Percentiles rank a stretch among this genome's conserved stretches.
Conservation (phyloP, 345 rosid species). For the Rubroshorea leprosula region DNA sequence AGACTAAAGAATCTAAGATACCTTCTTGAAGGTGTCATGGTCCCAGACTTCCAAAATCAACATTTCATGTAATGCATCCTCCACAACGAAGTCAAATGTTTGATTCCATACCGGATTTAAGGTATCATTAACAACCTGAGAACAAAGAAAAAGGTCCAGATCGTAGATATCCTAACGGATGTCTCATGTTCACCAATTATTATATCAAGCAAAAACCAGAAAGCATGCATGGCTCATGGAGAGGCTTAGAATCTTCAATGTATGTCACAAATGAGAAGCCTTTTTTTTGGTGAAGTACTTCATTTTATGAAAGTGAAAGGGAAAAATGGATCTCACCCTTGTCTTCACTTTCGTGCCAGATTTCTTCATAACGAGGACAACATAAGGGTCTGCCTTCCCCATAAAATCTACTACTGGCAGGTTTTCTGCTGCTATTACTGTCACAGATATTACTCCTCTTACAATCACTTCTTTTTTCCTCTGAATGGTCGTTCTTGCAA, state of each 20-base stretch:
- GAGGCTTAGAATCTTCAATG: neutral
- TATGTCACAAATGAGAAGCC: neutral
- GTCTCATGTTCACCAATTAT: neutral
- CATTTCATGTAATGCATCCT: conserved; percentile 86
- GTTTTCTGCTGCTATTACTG: conserved; percentile 65
- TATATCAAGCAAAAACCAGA: no score
- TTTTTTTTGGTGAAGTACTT: no score
- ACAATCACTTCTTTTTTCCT: conserved; percentile 58
- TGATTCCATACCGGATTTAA: conserved; percentile 96
- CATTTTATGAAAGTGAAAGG: neutral
- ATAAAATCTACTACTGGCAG: conserved; percentile 66
- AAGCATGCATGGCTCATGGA: neutral
- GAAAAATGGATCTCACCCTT: conserved; percentile 39
- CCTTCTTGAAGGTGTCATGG: conserved; percentile 88
- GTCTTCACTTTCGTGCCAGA: conserved; percentile 59
- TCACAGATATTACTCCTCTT: conserved; percentile 79
- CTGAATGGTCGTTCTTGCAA: conserved; percentile 13
- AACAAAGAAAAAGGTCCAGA: conserved; percentile 1
- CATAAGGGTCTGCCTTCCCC: conserved; percentile 86
- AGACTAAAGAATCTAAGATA: conserved; percentile 16
- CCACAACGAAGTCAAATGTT: conserved; percentile 90
- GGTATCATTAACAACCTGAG: conserved; percentile 64
- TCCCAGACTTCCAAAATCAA: conserved; percentile 69
- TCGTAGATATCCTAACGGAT: neutral
- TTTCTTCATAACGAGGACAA: conserved; percentile 69